Percentiles rank a stretch among this genome's conserved stretches.
These are phyloP conservation scores for Neurospora sp. DNA, from an alignment of 2,329 filamentous ascomycete genomes.

Conservation along the genomic window DNA sequence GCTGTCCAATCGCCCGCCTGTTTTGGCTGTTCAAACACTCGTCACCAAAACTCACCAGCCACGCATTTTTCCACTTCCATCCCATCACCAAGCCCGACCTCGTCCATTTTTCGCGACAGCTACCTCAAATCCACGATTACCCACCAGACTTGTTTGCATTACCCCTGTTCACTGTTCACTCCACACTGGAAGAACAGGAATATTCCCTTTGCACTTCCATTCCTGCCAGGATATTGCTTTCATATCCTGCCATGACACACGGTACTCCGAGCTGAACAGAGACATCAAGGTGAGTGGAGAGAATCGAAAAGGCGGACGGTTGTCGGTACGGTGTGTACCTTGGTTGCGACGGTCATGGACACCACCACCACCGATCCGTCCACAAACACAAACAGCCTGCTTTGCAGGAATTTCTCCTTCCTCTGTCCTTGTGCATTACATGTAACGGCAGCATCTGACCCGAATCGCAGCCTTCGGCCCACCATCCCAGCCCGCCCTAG, in stretches of 20 bases:
- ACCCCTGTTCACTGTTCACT: slow-evolving; percentile 3
- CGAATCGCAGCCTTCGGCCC: background rate
- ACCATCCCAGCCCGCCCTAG: background rate
- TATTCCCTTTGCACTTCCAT: slow-evolving; percentile 12
- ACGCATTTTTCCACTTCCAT: slow-evolving; percentile 11
- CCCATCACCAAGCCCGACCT: slow-evolving; percentile 8
- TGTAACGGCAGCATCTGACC: background rate
- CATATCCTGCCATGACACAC: slow-evolving; percentile 11
- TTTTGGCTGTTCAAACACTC: slow-evolving; percentile 1
- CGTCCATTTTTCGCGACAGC: slow-evolving; percentile 8
- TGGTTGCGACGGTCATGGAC: background rate
- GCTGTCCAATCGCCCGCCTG: slow-evolving; percentile 3
- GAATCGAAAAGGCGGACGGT: background rate
- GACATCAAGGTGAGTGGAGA: slow-evolving; percentile 12
- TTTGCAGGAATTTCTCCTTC: background rate
- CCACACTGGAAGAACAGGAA: slow-evolving; percentile 7
- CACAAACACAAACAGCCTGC: background rate
- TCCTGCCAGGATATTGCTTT: slow-evolving; percentile 7
- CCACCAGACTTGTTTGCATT: slow-evolving; percentile 2
- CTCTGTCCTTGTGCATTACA: background rate
- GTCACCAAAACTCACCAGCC: slow-evolving; percentile 6
- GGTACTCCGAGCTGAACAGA: slow-evolving; percentile 7
- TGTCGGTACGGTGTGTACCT: background rate
- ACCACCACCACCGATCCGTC: background rate
- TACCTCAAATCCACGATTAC: background rate